phyloP scores from a whole-genome alignment of 768 basidiomycete genomes.

The Collybia nuda region DNA sequence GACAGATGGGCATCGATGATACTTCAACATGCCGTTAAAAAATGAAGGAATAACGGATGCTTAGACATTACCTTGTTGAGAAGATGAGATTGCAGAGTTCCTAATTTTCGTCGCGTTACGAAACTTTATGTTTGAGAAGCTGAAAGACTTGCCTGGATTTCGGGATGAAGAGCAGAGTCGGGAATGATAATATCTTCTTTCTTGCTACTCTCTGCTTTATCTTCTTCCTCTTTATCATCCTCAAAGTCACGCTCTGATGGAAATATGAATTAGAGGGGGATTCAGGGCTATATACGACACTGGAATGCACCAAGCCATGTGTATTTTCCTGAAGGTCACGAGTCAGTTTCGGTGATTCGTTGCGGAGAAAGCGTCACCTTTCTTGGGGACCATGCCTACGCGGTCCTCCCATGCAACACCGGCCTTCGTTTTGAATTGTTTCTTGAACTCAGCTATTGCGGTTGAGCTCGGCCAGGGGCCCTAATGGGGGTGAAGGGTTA shows the following conservation, averaged over 20 bases:
- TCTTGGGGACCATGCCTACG: constrained; percentile 49
- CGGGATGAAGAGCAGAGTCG: constrained; percentile 39
- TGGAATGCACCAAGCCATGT: constrained; percentile 48
- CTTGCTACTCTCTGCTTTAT: constrained; percentile 24
- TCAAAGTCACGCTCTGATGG: constrained; percentile 49
- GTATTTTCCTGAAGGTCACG: constrained; percentile 51
- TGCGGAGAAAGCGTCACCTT: constrained; percentile 29
- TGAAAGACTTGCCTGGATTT: constrained; percentile 38
- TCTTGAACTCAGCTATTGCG: constrained; percentile 55
- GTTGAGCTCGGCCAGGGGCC: constrained; percentile 41
- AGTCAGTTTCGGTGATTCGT: neutral
- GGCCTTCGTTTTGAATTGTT: constrained; percentile 59
- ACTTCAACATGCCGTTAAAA: constrained; percentile 23
- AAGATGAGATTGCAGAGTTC: constrained; percentile 52
- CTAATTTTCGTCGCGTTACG: constrained; percentile 19
- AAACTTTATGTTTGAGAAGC: neutral
- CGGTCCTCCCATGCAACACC: constrained; percentile 48
- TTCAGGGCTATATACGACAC: neutral
- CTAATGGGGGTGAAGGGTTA: constrained; percentile 21
- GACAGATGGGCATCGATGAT: constrained; percentile 54
- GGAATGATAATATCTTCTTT: constrained; percentile 40
- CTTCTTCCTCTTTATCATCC: constrained; percentile 42
- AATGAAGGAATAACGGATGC: neutral
- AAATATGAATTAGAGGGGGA: neutral
- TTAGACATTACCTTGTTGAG: constrained; percentile 35